Evolutionary conservation across 352 stramenopile genomes (phyloP).

Genomic region (Labyrinthula sp.): DNA sequence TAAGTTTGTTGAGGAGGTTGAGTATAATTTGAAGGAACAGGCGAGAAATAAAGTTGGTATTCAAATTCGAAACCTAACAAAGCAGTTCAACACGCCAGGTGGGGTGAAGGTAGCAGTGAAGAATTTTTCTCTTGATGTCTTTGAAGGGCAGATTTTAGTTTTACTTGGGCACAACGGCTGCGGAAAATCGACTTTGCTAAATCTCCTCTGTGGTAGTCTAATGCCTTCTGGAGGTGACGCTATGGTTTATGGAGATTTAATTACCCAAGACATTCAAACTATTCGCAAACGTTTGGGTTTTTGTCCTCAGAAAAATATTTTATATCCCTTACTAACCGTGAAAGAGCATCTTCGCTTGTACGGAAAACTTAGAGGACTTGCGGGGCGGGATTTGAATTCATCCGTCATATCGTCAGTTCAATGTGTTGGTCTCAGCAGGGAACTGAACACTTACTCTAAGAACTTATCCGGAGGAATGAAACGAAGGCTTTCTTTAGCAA

Average conservation of each 20-base stretch:
- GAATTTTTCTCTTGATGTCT: constrained; percentile 3
- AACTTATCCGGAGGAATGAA: constrained; percentile 72
- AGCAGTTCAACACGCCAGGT: constrained; percentile 12
- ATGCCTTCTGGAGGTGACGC: constrained; percentile 32
- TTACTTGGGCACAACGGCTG: constrained; percentile 36
- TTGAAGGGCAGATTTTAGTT: constrained; percentile 32
- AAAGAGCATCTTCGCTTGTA: constrained; percentile 78
- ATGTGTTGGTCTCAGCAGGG: too few relatives aligned
- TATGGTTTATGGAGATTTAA: constrained; percentile 44
- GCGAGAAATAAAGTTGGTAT: too few relatives aligned
- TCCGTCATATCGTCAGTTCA: too few relatives aligned
- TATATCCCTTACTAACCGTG: constrained; percentile 77
- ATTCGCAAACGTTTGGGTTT: constrained; percentile 74
- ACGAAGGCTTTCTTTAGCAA: constrained; percentile 74
- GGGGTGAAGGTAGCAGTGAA: constrained; percentile 9
- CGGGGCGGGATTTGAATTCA: constrained; percentile 55
- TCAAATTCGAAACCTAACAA: constrained; percentile 3
- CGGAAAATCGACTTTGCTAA: constrained; percentile 36
- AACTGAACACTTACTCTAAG: constrained; percentile 46
- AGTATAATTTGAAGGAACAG: too few relatives aligned
- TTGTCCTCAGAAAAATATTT: constrained; percentile 82
- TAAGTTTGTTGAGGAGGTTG: too few relatives aligned
- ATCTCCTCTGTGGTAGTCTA: constrained; percentile 34
- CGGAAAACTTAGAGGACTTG: constrained; percentile 60
- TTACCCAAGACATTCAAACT: constrained; percentile 50